These are phyloP conservation scores for Russula foetens DNA, from an alignment of 768 basidiomycete genomes.

Conservation along the genomic window DNA sequence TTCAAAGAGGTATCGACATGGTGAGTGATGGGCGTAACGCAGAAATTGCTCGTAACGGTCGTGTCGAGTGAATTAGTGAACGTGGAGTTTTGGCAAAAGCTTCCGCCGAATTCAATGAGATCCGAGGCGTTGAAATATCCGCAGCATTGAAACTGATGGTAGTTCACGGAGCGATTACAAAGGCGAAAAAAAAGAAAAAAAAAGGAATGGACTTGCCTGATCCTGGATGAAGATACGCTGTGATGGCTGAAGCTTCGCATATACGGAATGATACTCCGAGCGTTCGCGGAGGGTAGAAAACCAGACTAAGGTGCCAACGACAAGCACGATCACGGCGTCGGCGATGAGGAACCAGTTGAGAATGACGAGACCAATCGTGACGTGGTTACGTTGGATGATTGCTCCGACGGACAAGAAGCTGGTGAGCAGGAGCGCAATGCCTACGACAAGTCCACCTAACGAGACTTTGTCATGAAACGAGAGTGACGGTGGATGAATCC, in stretches of 20 bases:
- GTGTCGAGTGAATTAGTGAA: slow-evolving; percentile 25
- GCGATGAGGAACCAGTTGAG: slow-evolving; percentile 69
- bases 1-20: slow-evolving; percentile 70
- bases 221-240: slow-evolving; percentile 62
- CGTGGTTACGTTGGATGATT: slow-evolving; percentile 60
- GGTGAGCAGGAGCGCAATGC: slow-evolving; percentile 56
- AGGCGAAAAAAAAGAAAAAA: slow-evolving; percentile 17
- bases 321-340: slow-evolving; percentile 51
- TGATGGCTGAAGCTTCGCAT: slow-evolving; percentile 37
- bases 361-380: slow-evolving; percentile 59
- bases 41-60: slow-evolving; percentile 45
- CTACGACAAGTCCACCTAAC: slow-evolving; percentile 63
- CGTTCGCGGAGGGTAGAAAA: slow-evolving; percentile 70
- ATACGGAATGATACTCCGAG: slow-evolving; percentile 53
- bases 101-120: slow-evolving; percentile 48
- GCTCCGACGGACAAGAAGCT: slow-evolving; percentile 65
- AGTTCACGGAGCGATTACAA: neutral
- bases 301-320: slow-evolving; percentile 74
- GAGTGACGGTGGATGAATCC: neutral
- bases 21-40: slow-evolving; percentile 59
- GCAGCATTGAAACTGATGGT: slow-evolving; percentile 64
- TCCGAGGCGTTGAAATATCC: slow-evolving; percentile 63
- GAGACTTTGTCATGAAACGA: neutral
- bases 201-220: slow-evolving; percentile 38
- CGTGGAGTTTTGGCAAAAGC: slow-evolving; percentile 42